A percentile compares a stretch with the other conserved stretches of the same genome.
These are phyloP conservation scores for Multifurca ochricompacta DNA, from an alignment of 768 basidiomycete genomes.

Conservation along the genomic window DNA sequence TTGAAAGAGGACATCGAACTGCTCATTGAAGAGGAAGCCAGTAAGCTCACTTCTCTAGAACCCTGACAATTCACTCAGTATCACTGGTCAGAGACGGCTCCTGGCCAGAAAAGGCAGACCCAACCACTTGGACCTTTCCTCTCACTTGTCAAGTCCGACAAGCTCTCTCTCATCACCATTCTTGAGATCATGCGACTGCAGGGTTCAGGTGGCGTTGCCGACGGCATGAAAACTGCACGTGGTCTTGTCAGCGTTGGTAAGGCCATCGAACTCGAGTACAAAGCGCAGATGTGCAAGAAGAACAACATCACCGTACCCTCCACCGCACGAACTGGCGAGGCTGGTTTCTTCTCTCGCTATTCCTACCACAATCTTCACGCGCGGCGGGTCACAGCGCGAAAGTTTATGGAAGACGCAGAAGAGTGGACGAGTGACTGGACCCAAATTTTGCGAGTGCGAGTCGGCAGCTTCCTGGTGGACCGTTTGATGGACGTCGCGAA, in stretches of 20 bases:
- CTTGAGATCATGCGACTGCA: slow-evolving; percentile 80
- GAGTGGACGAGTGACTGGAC: slow-evolving; percentile 81
- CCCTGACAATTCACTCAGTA: neutral
- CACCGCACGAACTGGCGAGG: slow-evolving; percentile 24
- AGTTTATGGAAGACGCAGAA: slow-evolving; percentile 57
- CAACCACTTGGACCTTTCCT: slow-evolving; percentile 59
- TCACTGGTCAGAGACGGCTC: neutral
- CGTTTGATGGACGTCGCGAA: slow-evolving; percentile 78
- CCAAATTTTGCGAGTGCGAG: slow-evolving; percentile 60
- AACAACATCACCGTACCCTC: slow-evolving; percentile 40
- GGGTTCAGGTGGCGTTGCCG: slow-evolving; percentile 64
- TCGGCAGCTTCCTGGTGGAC: slow-evolving; percentile 80
- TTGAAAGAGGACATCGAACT: slow-evolving; percentile 44
- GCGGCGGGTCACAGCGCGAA: slow-evolving; percentile 57
- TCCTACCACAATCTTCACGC: slow-evolving; percentile 57
- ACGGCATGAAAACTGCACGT: slow-evolving; percentile 86
- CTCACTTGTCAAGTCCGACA: slow-evolving; percentile 62
- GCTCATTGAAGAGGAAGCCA: slow-evolving; percentile 34
- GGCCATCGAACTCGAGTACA: slow-evolving; percentile 86
- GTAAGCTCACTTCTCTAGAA: neutral
- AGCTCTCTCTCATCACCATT: slow-evolving; percentile 82
- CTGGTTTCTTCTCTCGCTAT: slow-evolving; percentile 46
- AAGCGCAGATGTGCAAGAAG: slow-evolving; percentile 68
- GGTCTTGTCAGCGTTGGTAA: slow-evolving; percentile 74
- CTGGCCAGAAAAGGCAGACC: neutral